Base-by-base conservation (phyloP, 768 basidiomycete species). In the Exidia glandulosa region DNA sequence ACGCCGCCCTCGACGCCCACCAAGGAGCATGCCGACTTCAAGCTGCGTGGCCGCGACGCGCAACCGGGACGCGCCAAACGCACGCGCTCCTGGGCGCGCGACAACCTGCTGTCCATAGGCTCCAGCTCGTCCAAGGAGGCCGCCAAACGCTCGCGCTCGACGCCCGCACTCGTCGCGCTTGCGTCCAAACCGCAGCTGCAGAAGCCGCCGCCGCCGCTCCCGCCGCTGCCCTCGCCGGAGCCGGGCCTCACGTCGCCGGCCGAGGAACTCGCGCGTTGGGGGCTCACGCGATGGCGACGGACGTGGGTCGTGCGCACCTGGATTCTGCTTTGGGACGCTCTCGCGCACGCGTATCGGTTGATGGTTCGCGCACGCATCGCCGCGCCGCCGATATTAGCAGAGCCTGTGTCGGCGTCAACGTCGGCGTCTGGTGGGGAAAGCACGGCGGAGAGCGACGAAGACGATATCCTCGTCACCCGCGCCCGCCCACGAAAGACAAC, bases 231-330 rank as follows among this genome's bases (percentile, higher is more conserved):
- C 27, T 3, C 12, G 27, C 27, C 50, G 50, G 9, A 13, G 25
- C 50, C 19, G 23, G 19, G 9, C 50, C 25, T 10, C 50, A 32
- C 7, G 16, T 27, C 12, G 5, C 23, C 6, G 12, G 25, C 12
- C 50, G 50, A 54, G 50, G 23, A 29, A 27, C 50, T 45, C 41
- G 41, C 27, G 50, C 50, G 25, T 4, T 54, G 48, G 48, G 48
- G 30, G 23, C 29, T 31, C 30, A 29, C 19, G 48, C 41, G 58
- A 10, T 54, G 50, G 50, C 25, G 80, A 68, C 83, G 82, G 55
- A 75, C 88, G 66, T 84, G 85, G 77, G 78, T 90, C 66, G 78
- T 89, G 63, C 87, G 86, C 47, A 75, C 88, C 61, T 79, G 88
- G 62, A 77, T 83, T 47, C 63, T 85, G 37, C 76, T 85, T 59